Base-by-base conservation (phyloP, 2,329 filamentous ascomycete genomes). In the Cytospora paraplurivora region DNA sequence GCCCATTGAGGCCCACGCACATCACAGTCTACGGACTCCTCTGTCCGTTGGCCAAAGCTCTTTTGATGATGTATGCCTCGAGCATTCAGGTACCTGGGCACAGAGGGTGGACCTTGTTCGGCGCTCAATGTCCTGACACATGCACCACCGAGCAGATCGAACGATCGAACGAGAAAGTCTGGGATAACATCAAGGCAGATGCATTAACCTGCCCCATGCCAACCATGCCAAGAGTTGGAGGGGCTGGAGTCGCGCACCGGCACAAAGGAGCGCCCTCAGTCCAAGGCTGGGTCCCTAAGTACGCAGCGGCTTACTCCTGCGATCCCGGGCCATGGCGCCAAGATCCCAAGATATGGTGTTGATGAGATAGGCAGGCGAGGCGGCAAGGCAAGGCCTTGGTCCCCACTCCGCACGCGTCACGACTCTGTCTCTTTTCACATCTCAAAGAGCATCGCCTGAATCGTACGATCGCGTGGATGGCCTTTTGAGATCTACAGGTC, bases 291-390 rank as follows among this genome's bases (percentile, higher is more conserved):
- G 27, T 27, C 27, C 27, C 13, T 60, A 27, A n/a, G 3, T 5
- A 27, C 11, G 7, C 12, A 4, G 50, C 19, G 21, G 21, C 13
- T 33, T 32, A 12, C 7, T 21, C 15, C n/a, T 21, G 10, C 7
- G 15, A 8, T 17, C 12, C n/a, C 6, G 47, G 13, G n/a, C 12
- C 38, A 49, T 55, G 51, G 58, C 51, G 58, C 58, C 58, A 61
- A 55, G 58, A 17, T 47, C 50, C 58, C 50, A 61, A 55, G 58
- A 17, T 47, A 32, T 35, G 51, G 32, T 47, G 34, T 54, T 27
- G 58, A 47, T 54, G 19, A 49, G 41, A 12, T 21, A 53, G 33
- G 35, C 32, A n/a, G 50, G 47, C 51, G 49, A 27, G 19, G 49
- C 47, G 50, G 47, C 51, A 55, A 27, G 19, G 49, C 47, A 2